phyloP scores from a whole-genome alignment of 305 asterid species.

The Fraxinus dipetala region DNA sequence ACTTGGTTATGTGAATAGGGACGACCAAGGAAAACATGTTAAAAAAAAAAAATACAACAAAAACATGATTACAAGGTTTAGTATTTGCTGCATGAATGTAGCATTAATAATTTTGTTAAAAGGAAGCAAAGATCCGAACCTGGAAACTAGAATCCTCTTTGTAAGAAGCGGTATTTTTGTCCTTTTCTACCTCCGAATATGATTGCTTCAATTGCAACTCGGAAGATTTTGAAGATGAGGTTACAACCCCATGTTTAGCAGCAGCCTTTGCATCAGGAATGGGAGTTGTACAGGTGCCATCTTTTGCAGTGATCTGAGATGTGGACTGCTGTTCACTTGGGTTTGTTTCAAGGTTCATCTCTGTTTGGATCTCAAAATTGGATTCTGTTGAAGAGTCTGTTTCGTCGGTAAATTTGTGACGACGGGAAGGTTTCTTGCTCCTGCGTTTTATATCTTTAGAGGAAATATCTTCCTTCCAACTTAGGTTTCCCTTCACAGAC shows the following conservation, averaged over 20 bases:
- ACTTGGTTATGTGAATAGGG: neutral
- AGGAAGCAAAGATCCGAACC: conserved; percentile 47
- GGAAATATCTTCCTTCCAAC: conserved; percentile 35
- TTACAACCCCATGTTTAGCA: neutral
- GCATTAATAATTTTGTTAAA: conserved; percentile 6
- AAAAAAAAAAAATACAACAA: conserved; percentile 1
- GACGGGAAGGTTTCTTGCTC: conserved; percentile 40
- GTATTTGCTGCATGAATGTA: conserved; percentile 1
- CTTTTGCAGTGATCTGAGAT: conserved; percentile 31
- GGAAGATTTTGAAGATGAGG: conserved; percentile 33
- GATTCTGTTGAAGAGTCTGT: conserved; percentile 39
- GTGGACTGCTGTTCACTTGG: conserved; percentile 32
- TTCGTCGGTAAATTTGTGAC: conserved; percentile 22
- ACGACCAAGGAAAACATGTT: neutral
- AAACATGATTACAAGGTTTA: conserved; percentile 9
- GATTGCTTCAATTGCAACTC: conserved; percentile 35
- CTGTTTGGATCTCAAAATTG: conserved; percentile 44
- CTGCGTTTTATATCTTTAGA: conserved; percentile 36
- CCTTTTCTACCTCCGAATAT: conserved; percentile 25
- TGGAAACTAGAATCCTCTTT: conserved; percentile 37
- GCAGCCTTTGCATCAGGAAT: neutral
- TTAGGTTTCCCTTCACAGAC: conserved; percentile 40
- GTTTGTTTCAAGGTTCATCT: conserved; percentile 34
- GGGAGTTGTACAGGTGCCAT: conserved; percentile 20
- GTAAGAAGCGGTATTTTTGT: conserved; percentile 29